Base-by-base conservation (phyloP, 1,284 basidiomycete genomes). In the Moesziomyces sp. region DNA sequence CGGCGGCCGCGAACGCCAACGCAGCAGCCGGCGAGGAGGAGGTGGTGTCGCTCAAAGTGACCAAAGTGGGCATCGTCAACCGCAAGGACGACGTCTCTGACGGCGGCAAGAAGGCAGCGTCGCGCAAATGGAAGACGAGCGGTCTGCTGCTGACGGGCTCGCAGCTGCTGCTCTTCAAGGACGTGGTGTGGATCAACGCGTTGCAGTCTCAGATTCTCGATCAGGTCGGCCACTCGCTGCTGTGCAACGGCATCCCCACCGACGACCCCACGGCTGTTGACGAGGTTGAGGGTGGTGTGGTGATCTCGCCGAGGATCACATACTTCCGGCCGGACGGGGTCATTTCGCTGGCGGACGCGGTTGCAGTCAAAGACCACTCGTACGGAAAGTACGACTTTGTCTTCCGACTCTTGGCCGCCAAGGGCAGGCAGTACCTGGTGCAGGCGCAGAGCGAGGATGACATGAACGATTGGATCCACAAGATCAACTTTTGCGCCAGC, bases 401-500 rank as follows among this genome's bases (percentile, higher is more conserved):
- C 1, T 91, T 97, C 84, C 90, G 93, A 23, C 88, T 98, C 71
- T 87, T 91, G 44, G 88, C 92, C 7, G 62, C 60, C 45, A 76
- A 80, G 52, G 77, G 77, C 23, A 90, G 92, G 2, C 92, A 95
- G 74, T 90, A 91, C 70, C 88, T 98, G 30, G 86, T 98, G 46
- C 92, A 94, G 81, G 88, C 92, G 5, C 83, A 87, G 13, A 88
- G 89, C 77, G 90, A 92, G 75, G 85, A 86, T 51, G 92, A 95
- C 71, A 89, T 94, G 87, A 92, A 96, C 82, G 89, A 91, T 71
- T 99, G 96, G 96, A 91, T 98, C 73, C 88, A 91, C 35, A 88
- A 89, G 46, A 94, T 99, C 83, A 99, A 99, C 85, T 98, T 97
- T 83, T 94, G 93, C 8, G 92, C 93, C 65, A 88, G 92, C 9